These are phyloP conservation scores for Boletellus deceptivus DNA, from an alignment of 1,284 basidiomycete species.

Conservation along the genomic window DNA sequence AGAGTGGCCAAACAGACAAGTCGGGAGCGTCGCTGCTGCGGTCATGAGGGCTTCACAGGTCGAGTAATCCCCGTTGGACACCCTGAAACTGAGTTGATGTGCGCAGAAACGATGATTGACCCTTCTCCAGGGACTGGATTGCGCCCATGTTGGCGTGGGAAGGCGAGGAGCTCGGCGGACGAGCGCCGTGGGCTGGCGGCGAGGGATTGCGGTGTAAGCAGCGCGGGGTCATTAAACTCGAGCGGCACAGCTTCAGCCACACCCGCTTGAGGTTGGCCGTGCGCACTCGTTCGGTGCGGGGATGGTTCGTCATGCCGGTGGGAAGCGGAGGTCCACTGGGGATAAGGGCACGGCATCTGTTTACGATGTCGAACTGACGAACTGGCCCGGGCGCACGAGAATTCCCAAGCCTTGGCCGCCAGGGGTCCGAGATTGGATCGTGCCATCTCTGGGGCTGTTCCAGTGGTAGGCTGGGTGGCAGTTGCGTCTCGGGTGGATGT, in stretches of 20 bases:
- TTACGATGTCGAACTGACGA: constrained; percentile 8
- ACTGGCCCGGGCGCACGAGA: constrained; percentile 25
- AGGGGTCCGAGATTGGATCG: constrained; percentile 26
- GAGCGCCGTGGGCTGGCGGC: constrained; percentile 8
- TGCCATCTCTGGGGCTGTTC: neutral
- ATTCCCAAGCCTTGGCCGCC: constrained; percentile 20
- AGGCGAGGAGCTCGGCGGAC: constrained; percentile 11
- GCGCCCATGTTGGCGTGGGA: constrained; percentile 15
- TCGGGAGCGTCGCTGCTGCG: constrained; percentile 13
- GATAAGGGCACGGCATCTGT: neutral
- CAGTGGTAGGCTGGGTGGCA: neutral
- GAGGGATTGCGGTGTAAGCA: constrained; percentile 20
- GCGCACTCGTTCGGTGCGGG: neutral
- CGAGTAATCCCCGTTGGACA: constrained; percentile 31
- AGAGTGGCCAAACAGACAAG: neutral
- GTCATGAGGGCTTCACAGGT: constrained; percentile 15
- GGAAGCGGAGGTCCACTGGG: constrained; percentile 31
- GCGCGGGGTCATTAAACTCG: neutral
- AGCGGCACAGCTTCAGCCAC: constrained; percentile 7
- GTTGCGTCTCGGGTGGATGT: constrained; percentile 2
- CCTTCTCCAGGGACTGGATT: constrained; percentile 15
- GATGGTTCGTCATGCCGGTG: too few species aligned
- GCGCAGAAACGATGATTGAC: constrained; percentile 2
- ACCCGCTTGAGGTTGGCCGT: neutral
- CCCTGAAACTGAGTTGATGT: constrained; percentile 29